Conservation (phyloP, 2,329 filamentous ascomycete genomes). For the Curvularia hawaiiensis region DNA sequence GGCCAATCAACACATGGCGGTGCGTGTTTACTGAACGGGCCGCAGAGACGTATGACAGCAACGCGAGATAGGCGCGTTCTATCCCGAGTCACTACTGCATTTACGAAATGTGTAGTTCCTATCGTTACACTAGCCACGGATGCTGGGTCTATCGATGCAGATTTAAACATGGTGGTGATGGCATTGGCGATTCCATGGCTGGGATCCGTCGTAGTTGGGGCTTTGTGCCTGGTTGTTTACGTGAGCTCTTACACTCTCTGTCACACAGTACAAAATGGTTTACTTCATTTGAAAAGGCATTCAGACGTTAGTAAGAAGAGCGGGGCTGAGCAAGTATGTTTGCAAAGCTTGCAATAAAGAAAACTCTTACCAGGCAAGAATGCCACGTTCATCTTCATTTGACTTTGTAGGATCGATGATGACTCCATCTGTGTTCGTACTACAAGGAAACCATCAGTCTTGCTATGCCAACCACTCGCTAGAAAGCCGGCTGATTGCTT, state of each 20-base stretch:
- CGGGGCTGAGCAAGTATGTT: not conserved
- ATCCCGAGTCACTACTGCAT: conserved; percentile 58
- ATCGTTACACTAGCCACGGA: conserved; percentile 54
- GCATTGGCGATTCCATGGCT: conserved; percentile 45
- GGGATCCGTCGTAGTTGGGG: conserved; percentile 45
- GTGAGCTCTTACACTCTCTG: not conserved
- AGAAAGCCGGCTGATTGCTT: conserved; percentile 6
- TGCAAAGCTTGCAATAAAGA: not conserved
- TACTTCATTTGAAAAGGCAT: not conserved
- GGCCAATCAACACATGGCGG: conserved; percentile 60
- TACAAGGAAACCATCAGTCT: conserved; percentile 17
- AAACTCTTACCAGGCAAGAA: conserved; percentile 40
- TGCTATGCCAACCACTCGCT: not conserved
- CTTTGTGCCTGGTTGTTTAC: conserved; percentile 41
- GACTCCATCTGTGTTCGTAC: conserved; percentile 46
- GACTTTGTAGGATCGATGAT: conserved; percentile 43
- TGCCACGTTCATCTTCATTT: conserved; percentile 34
- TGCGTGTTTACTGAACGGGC: conserved; percentile 55
- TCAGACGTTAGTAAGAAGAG: not conserved
- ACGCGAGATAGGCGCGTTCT: conserved; percentile 56
- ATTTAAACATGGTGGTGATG: conserved; percentile 45
- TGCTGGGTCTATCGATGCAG: conserved; percentile 35
- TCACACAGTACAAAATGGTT: not conserved
- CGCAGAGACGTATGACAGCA: conserved; percentile 58
- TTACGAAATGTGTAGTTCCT: conserved; percentile 60